These are phyloP conservation scores for Rhododendron henanense DNA, from an alignment of 148 eudicot species.

Conservation along the genomic window DNA sequence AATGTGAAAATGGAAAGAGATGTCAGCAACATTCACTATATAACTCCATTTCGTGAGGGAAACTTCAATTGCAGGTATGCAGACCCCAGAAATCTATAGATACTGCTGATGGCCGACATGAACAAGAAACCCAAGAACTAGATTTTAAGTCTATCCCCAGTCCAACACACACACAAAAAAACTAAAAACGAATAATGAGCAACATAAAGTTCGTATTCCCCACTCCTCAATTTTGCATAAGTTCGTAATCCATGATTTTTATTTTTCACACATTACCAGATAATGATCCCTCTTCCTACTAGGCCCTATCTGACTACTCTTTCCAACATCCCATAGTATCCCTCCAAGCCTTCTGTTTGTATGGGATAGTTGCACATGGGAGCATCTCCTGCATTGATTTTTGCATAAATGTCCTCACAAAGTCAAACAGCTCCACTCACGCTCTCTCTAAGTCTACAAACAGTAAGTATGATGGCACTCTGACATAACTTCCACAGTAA, in stretches of 20 bases:
- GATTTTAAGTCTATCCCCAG: background rate
- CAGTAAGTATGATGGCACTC: background rate
- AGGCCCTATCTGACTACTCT: background rate
- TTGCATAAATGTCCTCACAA: background rate
- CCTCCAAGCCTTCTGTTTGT: background rate
- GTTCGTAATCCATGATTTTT: background rate
- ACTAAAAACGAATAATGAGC: background rate
- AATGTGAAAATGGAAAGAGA: background rate
- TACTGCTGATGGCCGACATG: background rate
- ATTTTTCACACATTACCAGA: background rate
- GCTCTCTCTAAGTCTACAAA: background rate
- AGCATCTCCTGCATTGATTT: background rate
- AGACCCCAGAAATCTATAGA: background rate
- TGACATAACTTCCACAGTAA: background rate
- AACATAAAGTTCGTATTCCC: background rate
- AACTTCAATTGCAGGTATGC: background rate
- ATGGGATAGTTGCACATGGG: background rate
- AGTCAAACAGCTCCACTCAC: background rate
- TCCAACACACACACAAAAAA: background rate
- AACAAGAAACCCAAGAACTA: background rate
- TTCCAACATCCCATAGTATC: constrained; percentile 1
- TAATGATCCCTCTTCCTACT: background rate
- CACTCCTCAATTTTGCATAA: background rate
- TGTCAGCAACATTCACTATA: background rate
- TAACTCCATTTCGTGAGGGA: background rate